phyloP scores from a whole-genome alignment of 1,284 basidiomycete species.

The Cryptococcus neoformans region DNA sequence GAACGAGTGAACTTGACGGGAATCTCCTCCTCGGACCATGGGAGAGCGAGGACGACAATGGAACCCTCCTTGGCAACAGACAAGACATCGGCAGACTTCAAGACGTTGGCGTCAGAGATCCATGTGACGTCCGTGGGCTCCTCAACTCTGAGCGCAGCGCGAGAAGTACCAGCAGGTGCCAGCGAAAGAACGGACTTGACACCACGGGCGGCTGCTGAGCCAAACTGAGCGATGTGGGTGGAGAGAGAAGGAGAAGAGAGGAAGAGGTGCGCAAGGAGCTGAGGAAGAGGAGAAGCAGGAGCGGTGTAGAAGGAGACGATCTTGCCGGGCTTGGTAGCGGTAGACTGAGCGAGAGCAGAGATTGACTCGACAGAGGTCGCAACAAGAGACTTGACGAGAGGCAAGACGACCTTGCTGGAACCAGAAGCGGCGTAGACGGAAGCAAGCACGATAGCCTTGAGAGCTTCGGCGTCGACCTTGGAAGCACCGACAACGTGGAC shows the following conservation, averaged over 20 bases:
- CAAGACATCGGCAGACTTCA: conserved; percentile 46
- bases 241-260: conserved; percentile 44
- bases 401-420: conserved; percentile 39
- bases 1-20: conserved; percentile 42
- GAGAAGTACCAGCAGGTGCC: conserved; percentile 19
- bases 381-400: conserved; percentile 39
- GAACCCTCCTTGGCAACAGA: conserved; percentile 38
- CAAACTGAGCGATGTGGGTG: conserved; percentile 44
- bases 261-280: conserved; percentile 49
- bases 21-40: conserved; percentile 48
- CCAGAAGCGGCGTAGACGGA: conserved; percentile 44
- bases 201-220: conserved; percentile 42
- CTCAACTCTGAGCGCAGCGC: conserved; percentile 20
- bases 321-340: conserved; percentile 35
- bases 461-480: conserved; percentile 39
- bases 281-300: conserved; percentile 42
- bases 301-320: conserved; percentile 51
- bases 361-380: conserved; percentile 18
- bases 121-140: conserved; percentile 41
- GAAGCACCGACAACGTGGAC: conserved; percentile 37
- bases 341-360: conserved; percentile 11
- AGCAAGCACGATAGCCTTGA: conserved; percentile 38
- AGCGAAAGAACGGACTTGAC: conserved; percentile 48
- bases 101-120: conserved; percentile 48
- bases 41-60: conserved; percentile 47